These are phyloP conservation scores for Strobilomyces dryophilus DNA, from an alignment of 768 basidiomycete genomes.

Conservation along the genomic window DNA sequence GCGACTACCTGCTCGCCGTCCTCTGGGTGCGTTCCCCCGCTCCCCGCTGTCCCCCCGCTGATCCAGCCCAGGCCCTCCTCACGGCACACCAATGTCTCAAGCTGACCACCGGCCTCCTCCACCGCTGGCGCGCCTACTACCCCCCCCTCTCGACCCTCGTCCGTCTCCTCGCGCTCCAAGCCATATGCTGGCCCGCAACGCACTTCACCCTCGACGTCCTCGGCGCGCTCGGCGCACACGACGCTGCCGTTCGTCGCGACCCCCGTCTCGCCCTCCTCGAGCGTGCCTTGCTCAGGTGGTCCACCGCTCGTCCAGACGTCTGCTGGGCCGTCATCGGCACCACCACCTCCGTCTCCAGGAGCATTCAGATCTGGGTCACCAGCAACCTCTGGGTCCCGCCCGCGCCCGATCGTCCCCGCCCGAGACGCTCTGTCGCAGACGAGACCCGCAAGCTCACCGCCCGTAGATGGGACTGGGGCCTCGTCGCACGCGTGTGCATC, in stretches of 20 bases:
- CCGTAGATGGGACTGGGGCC: slow-evolving; percentile 78
- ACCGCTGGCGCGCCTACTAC: slow-evolving; percentile 91
- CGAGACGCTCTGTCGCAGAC: slow-evolving; percentile 10
- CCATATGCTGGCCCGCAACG: slow-evolving; percentile 95
- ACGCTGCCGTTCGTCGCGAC: background rate
- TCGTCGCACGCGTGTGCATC: slow-evolving; percentile 64
- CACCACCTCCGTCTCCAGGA: slow-evolving; percentile 77
- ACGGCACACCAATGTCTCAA: slow-evolving; percentile 88
- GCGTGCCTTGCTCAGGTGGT: slow-evolving; percentile 31
- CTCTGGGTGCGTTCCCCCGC: slow-evolving; percentile 55
- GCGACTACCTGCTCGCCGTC: slow-evolving; percentile 64
- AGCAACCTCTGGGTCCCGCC: slow-evolving; percentile 59
- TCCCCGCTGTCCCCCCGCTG: background rate
- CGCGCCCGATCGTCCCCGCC: slow-evolving; percentile 21
- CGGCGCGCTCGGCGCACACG: slow-evolving; percentile 34
- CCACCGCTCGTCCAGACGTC: slow-evolving; percentile 68
- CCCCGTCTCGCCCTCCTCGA: slow-evolving; percentile 21
- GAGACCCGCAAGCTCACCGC: slow-evolving; percentile 35
- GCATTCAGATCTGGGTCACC: slow-evolving; percentile 94
- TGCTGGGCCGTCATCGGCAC: slow-evolving; percentile 87
- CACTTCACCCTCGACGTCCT: slow-evolving; percentile 78
- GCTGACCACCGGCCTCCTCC: slow-evolving; percentile 84
- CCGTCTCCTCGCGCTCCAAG: slow-evolving; percentile 87
- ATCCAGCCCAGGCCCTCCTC: slow-evolving; percentile 54
- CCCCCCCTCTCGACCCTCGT: slow-evolving; percentile 83